phyloP scores from a whole-genome alignment of 345 rosid genomes.

The Salix caprea region DNA sequence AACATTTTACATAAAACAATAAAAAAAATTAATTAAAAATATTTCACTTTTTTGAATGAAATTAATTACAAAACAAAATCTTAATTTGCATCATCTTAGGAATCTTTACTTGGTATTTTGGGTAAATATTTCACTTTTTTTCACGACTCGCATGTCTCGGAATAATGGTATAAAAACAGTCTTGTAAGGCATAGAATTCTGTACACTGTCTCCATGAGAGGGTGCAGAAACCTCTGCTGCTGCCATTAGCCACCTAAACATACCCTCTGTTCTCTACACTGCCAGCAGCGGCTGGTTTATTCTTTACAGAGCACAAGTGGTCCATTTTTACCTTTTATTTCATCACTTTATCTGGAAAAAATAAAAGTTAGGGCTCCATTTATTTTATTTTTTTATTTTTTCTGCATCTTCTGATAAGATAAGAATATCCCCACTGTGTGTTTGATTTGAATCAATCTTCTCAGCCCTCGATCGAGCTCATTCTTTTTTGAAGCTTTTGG shows the following conservation, averaged over 20 bases:
- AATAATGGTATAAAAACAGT: background rate
- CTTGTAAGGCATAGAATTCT: background rate
- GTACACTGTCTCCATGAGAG: slow-evolving; percentile 9
- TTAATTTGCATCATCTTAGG: too few species aligned
- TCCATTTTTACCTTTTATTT: background rate
- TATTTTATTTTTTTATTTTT: background rate
- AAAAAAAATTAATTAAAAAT: too few species aligned
- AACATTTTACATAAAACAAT: too few species aligned
- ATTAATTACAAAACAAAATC: too few species aligned
- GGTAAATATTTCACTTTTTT: too few species aligned
- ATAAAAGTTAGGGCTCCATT: background rate
- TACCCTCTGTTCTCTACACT: background rate
- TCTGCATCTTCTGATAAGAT: background rate
- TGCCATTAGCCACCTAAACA: slow-evolving; percentile 8
- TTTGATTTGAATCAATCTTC: background rate
- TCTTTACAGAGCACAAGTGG: background rate
- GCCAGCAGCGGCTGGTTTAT: background rate
- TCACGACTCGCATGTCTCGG: too few species aligned
- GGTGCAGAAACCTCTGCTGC: slow-evolving; percentile 19
- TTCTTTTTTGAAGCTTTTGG: background rate
- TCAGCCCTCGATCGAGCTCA: background rate
- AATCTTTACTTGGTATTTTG: too few species aligned
- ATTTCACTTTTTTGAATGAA: too few species aligned
- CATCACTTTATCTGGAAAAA: slow-evolving; percentile 1
- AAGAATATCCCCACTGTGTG: background rate